Evolutionary conservation across 148 eudicot genomes (phyloP).

Genomic region (Chenopodium suecicum): DNA sequence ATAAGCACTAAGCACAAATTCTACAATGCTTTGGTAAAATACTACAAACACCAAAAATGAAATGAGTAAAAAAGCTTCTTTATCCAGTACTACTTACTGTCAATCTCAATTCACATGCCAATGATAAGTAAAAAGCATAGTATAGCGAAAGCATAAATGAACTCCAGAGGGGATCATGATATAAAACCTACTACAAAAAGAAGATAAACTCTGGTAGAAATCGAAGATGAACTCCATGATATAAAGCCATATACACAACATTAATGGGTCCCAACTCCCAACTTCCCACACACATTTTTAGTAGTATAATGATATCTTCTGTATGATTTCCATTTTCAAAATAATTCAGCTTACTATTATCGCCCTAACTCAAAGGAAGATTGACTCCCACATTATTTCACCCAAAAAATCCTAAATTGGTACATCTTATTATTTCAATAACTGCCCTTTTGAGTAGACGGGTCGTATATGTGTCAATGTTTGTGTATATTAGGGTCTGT

Average conservation of each 20-base stretch:
- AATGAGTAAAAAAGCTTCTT: not conserved
- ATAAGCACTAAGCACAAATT: not conserved
- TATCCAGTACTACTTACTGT: not conserved
- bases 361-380: not conserved
- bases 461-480: not conserved
- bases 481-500: not conserved
- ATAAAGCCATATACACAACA: too few species aligned
- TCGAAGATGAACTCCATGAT: too few species aligned
- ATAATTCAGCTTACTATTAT: not conserved
- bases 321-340: not conserved
- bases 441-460: not conserved
- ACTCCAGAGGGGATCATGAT: not conserved
- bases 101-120: not conserved
- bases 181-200: not conserved
- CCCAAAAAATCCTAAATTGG: not conserved
- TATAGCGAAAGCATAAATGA: not conserved
- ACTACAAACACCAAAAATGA: not conserved
- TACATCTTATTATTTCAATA: not conserved
- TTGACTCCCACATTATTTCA: not conserved
- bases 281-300: not conserved
- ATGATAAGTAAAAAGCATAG: not conserved
- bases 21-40: conserved; percentile 1
- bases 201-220: not conserved
- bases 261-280: too few species aligned
- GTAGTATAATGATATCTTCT: not conserved